These are phyloP conservation scores for Ceratobasidium sp. DNA, from an alignment of 1,284 basidiomycete species.

Conservation along the genomic window DNA sequence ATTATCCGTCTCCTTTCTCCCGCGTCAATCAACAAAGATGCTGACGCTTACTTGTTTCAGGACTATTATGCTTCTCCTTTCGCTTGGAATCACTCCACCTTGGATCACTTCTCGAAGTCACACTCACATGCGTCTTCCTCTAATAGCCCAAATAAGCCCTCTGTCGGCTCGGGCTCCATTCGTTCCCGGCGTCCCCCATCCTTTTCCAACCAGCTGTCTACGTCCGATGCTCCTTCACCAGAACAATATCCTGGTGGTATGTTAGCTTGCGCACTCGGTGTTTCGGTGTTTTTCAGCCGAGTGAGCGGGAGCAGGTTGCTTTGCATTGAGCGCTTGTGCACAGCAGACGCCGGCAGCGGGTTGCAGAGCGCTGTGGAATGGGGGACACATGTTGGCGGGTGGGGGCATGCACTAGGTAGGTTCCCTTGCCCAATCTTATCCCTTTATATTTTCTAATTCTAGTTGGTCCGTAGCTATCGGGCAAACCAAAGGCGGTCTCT, in stretches of 20 bases:
- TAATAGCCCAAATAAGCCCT: too few relatives aligned
- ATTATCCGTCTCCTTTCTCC: constrained; percentile 3
- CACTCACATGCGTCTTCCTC: not conserved
- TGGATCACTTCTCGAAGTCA: not conserved
- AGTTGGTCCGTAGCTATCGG: constrained; percentile 19
- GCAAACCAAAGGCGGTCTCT: constrained; percentile 31
- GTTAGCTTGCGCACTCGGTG: constrained; percentile 36
- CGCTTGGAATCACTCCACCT: constrained; percentile 32
- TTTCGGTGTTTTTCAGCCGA: constrained; percentile 39
- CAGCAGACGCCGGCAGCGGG: not conserved
- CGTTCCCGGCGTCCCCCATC: too few relatives aligned
- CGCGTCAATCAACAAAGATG: not conserved
- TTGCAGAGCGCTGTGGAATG: constrained; percentile 41
- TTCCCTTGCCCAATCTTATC: not conserved
- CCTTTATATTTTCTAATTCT: not conserved
- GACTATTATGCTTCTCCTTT: constrained; percentile 42
- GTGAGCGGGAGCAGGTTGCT: constrained; percentile 35
- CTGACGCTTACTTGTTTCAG: constrained; percentile 9
- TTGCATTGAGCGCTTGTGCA: constrained; percentile 28
- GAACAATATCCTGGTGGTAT: constrained; percentile 7
- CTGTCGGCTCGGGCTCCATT: too few relatives aligned
- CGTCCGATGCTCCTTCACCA: not conserved
- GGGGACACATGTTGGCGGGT: constrained; percentile 32
- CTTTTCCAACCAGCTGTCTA: not conserved
- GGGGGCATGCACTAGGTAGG: constrained; percentile 34